Evolutionary conservation across 768 basidiomycete species (phyloP).

Genomic region (Lyophyllum decastes): DNA sequence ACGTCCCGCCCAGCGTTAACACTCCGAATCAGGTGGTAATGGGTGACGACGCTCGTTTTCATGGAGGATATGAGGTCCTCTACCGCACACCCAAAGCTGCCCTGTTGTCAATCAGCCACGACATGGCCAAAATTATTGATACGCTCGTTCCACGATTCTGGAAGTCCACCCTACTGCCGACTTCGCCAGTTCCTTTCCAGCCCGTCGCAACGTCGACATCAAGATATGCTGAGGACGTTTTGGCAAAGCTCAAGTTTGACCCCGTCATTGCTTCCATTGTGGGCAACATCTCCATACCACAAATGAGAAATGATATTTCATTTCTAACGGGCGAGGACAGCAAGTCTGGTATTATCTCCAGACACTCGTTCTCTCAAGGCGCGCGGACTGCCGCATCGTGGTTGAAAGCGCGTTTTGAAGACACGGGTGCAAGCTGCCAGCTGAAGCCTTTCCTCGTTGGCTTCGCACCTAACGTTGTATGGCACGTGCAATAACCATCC

Average conservation of each 20-base stretch:
- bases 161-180: conserved; percentile 66
- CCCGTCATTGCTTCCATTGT: conserved; percentile 69
- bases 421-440: conserved; percentile 72
- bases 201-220: conserved; percentile 61
- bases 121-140: conserved; percentile 50
- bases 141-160: conserved; percentile 70
- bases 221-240: conserved; percentile 56
- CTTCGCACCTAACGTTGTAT: conserved; percentile 87
- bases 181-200: conserved; percentile 43
- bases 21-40: conserved; percentile 20
- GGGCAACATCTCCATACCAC: conserved; percentile 62
- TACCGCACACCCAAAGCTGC: conserved; percentile 44
- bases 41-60: not conserved
- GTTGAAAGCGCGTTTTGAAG: conserved; percentile 75
- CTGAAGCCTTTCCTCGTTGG: conserved; percentile 66
- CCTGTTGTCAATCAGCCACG: conserved; percentile 48
- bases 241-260: conserved; percentile 64
- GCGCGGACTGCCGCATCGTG: conserved; percentile 67
- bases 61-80: conserved; percentile 35
- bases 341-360: conserved; percentile 68
- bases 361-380: conserved; percentile 81
- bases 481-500: conserved; percentile 44
- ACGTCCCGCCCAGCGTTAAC: conserved; percentile 1
- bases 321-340: conserved; percentile 86
- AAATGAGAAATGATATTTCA: conserved; percentile 70